Percentiles rank a stretch among this genome's conserved stretches.
Evolutionary conservation across 768 basidiomycete genomes (phyloP).

Genomic region (Boletus rubropictus): DNA sequence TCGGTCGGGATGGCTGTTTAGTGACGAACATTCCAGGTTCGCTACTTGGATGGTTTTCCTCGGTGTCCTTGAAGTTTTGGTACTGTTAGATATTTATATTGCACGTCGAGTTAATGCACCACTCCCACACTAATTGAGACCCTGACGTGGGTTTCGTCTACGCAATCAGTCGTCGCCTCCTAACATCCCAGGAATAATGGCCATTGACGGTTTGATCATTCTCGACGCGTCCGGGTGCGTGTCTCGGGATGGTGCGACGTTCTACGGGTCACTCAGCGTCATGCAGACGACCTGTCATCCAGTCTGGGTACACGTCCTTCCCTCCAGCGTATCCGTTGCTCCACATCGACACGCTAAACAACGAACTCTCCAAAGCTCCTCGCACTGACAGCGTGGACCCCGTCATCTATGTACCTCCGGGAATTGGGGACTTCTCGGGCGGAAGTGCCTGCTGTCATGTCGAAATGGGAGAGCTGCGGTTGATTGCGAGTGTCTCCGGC

Average conservation of each 20-base stretch:
- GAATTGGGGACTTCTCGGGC: constrained; percentile 37
- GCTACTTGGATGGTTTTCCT: background rate
- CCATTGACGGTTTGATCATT: constrained; percentile 77
- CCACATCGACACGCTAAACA: constrained; percentile 82
- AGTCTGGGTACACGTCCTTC: constrained; percentile 81
- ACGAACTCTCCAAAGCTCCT: constrained; percentile 53
- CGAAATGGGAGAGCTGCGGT: constrained; percentile 64
- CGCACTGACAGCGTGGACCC: constrained; percentile 61
- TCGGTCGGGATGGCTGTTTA: background rate
- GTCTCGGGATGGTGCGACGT: background rate
- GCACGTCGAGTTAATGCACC: constrained; percentile 6
- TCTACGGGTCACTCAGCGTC: constrained; percentile 3
- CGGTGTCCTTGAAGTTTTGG: constrained; percentile 10
- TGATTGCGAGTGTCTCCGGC: constrained; percentile 77
- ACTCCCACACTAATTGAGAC: background rate
- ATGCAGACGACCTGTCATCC: constrained; percentile 72
- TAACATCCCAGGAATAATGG: constrained; percentile 38
- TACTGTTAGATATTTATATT: constrained; percentile 5
- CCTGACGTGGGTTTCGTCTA: background rate
- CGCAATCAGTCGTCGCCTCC: background rate
- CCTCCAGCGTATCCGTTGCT: constrained; percentile 74
- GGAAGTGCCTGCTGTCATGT: constrained; percentile 81
- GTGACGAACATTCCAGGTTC: background rate
- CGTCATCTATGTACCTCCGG: constrained; percentile 57
- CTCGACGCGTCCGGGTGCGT: constrained; percentile 70